A percentile compares a stretch with the other conserved stretches of the same genome.
Evolutionary conservation across 306 rosid genomes (phyloP).

Genomic region (Vigna reflexopilosa): DNA sequence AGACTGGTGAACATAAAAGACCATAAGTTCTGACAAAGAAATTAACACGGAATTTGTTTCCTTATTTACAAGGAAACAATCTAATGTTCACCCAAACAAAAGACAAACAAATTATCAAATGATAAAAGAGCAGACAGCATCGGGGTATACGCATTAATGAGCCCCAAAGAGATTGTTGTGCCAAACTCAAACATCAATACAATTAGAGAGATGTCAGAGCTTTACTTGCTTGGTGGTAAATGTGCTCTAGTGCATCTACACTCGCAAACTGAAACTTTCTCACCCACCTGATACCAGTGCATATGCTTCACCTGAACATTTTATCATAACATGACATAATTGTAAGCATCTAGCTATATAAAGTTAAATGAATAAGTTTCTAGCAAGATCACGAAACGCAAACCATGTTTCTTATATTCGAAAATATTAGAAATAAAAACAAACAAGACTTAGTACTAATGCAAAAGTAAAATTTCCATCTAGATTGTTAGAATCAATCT

Average conservation of each 20-base stretch:
- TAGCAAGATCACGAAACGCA: constrained; percentile 34
- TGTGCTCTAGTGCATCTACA: constrained; percentile 94
- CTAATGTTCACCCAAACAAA: constrained; percentile 15
- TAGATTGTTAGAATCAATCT: not conserved
- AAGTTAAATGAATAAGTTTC: constrained; percentile 20
- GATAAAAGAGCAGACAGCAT: constrained; percentile 20
- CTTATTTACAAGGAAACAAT: constrained; percentile 15
- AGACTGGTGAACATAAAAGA: constrained; percentile 32
- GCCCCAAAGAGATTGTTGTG: constrained; percentile 35
- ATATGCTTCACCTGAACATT: constrained; percentile 86
- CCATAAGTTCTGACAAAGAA: constrained; percentile 35
- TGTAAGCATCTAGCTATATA: constrained; percentile 32
- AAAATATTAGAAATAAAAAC: constrained; percentile 24
- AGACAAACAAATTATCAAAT: constrained; percentile 3
- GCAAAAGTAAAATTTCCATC: constrained; percentile 30
- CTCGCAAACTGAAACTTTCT: constrained; percentile 82
- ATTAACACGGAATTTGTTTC: constrained; percentile 17
- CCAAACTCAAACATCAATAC: constrained; percentile 36
- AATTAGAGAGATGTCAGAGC: constrained; percentile 41
- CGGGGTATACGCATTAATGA: constrained; percentile 25
- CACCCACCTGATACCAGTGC: constrained; percentile 86
- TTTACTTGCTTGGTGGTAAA: constrained; percentile 96
- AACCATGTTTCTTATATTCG: constrained; percentile 26
- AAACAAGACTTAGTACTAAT: not conserved
- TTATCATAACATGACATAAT: constrained; percentile 26